These are phyloP conservation scores for Dillenia suffruticosa DNA, from an alignment of 164 flowering plant species.

Conservation along the genomic window DNA sequence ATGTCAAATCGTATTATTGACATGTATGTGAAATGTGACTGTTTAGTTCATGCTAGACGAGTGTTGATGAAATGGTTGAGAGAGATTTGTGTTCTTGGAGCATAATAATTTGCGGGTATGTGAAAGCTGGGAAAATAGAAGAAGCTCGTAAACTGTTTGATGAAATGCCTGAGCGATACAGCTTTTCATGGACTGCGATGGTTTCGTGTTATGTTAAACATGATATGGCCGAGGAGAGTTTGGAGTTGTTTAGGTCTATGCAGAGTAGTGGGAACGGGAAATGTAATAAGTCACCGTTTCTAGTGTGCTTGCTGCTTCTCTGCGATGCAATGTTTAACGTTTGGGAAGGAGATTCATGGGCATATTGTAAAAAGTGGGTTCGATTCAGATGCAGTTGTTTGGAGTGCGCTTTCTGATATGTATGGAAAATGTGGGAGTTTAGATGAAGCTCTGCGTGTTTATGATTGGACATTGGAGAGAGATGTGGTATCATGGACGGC, in stretches of 20 bases:
- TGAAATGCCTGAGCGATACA: no score
- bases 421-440: constrained; percentile 3
- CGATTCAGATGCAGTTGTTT: constrained; percentile 32
- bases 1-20: constrained; percentile 9
- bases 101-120: no score
- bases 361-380: constrained; percentile 23
- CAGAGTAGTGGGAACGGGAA: constrained; percentile 9
- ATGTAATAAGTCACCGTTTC: constrained; percentile 28
- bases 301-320: constrained; percentile 33
- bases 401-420: constrained; percentile 35
- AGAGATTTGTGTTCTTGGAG: no score
- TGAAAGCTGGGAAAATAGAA: no score
- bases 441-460: constrained; percentile 11
- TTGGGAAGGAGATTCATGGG: constrained; percentile 38
- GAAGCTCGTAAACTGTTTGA: no score
- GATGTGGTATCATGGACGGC: constrained; percentile 43
- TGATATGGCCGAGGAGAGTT: constrained; percentile 23
- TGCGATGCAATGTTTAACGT: constrained; percentile 12
- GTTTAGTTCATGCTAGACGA: no score
- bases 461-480: constrained; percentile 24
- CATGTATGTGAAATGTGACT: no score
- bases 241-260: constrained; percentile 21
- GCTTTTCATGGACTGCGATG: no score
- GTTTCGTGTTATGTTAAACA: neutral
- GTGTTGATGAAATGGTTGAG: no score